Evolutionary conservation across 345 rosid genomes (phyloP).

Genomic region (Eucalyptus sideroxylon): DNA sequence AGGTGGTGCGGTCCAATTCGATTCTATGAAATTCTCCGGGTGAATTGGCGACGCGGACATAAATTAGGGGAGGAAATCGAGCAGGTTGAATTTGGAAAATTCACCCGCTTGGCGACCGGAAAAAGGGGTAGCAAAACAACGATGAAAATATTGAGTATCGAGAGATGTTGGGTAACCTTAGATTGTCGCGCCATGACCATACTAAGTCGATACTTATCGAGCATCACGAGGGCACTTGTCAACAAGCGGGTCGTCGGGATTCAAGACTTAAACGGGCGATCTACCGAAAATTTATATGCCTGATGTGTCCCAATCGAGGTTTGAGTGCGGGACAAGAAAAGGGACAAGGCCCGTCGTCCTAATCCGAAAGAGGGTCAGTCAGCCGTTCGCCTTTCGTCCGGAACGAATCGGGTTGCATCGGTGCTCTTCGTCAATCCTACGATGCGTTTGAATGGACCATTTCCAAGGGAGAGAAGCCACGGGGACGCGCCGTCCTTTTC

Average conservation of each 20-base stretch:
- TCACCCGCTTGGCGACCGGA: not conserved
- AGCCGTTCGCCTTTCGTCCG: not conserved
- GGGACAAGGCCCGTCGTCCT: not conserved
- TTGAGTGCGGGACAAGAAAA: not conserved
- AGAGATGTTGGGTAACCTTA: not conserved
- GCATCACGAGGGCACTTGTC: not conserved
- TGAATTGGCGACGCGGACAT: not conserved
- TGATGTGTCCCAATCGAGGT: not conserved
- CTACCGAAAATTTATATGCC: not conserved
- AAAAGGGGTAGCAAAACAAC: not conserved
- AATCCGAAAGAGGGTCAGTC: not conserved
- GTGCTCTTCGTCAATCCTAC: not conserved
- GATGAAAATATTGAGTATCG: accelerated
- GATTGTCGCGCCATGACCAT: accelerated
- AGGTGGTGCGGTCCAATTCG: not conserved
- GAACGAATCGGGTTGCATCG: not conserved
- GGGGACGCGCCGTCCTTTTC: not conserved
- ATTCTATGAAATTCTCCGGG: not conserved
- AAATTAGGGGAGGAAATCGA: not conserved
- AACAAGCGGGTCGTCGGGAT: not conserved
- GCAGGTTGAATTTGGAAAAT: not conserved
- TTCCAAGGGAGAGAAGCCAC: not conserved
- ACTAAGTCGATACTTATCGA: not conserved
- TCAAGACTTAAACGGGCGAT: not conserved
- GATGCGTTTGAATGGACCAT: not conserved